Evolutionary conservation across 768 basidiomycete genomes (phyloP).

Genomic region (Kwoniella europaea): DNA sequence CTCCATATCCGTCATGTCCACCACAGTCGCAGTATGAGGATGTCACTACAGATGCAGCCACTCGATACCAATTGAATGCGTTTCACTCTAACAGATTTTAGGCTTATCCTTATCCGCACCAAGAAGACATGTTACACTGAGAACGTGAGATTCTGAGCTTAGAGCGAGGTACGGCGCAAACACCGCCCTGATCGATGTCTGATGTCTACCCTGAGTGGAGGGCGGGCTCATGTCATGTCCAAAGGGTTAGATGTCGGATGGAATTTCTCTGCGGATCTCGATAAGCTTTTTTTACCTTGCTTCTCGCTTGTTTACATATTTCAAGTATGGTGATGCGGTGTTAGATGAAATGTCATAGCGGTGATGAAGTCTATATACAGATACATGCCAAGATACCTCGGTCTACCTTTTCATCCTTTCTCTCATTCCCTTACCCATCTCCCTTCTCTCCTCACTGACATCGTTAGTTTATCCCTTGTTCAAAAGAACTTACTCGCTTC

Average conservation of each 20-base stretch:
- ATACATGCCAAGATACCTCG: neutral
- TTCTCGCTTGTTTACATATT: neutral
- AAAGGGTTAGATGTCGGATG: neutral
- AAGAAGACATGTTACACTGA: neutral
- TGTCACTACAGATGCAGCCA: neutral
- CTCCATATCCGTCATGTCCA: too few species aligned
- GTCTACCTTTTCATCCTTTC: neutral
- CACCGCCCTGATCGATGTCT: slow-evolving; percentile 10
- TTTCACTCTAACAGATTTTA: neutral
- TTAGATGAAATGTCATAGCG: neutral
- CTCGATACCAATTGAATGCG: neutral
- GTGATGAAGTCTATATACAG: neutral
- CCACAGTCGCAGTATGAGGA: neutral
- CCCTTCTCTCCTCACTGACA: neutral
- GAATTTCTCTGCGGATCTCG: slow-evolving; percentile 7
- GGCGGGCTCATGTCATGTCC: slow-evolving; percentile 11
- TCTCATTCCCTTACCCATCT: neutral
- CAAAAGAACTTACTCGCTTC: too few species aligned
- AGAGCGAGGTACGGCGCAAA: neutral
- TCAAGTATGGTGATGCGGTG: neutral
- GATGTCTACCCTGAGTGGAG: slow-evolving; percentile 8
- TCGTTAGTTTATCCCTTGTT: too few species aligned
- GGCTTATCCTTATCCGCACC: neutral
- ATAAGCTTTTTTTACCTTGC: neutral
- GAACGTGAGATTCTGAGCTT: neutral